Conservation (phyloP, 805 yeast genomes). For the Kluyveromyces siamensis region DNA sequence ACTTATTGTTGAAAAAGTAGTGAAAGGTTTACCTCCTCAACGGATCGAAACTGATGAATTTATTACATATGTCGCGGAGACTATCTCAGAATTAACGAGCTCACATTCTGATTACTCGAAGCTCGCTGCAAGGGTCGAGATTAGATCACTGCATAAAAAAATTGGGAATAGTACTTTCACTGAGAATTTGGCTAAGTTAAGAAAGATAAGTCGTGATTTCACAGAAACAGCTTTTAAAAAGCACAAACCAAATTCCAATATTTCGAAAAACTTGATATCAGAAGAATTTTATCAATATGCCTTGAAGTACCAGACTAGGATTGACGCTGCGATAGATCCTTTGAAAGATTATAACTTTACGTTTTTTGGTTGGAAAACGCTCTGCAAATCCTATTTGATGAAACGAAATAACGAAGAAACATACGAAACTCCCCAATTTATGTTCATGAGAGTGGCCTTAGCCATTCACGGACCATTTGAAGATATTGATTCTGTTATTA, state of each 20-base stretch:
- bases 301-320: slow-evolving; percentile 45
- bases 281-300: slow-evolving; percentile 55
- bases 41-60: slow-evolving; percentile 86
- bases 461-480: slow-evolving; percentile 69
- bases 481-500: slow-evolving; percentile 52
- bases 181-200: slow-evolving; percentile 8
- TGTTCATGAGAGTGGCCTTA: slow-evolving; percentile 81
- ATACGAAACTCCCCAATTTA: slow-evolving; percentile 80
- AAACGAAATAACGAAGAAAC: slow-evolving; percentile 43
- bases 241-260: neutral
- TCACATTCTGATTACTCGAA: slow-evolving; percentile 95
- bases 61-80: slow-evolving; percentile 79
- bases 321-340: slow-evolving; percentile 61
- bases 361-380: slow-evolving; percentile 82
- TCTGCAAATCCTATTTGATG: slow-evolving; percentile 74
- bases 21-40: slow-evolving; percentile 61
- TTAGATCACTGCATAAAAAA: slow-evolving; percentile 83
- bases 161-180: slow-evolving; percentile 9
- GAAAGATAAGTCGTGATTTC: neutral
- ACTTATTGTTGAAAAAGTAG: slow-evolving; percentile 83
- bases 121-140: slow-evolving; percentile 88
- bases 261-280: slow-evolving; percentile 39
- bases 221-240: neutral
- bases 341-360: slow-evolving; percentile 68
- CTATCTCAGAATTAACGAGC: slow-evolving; percentile 93